Base-by-base conservation (phyloP, 345 rosid genomes). In the Eucalyptus tenuipes region DNA sequence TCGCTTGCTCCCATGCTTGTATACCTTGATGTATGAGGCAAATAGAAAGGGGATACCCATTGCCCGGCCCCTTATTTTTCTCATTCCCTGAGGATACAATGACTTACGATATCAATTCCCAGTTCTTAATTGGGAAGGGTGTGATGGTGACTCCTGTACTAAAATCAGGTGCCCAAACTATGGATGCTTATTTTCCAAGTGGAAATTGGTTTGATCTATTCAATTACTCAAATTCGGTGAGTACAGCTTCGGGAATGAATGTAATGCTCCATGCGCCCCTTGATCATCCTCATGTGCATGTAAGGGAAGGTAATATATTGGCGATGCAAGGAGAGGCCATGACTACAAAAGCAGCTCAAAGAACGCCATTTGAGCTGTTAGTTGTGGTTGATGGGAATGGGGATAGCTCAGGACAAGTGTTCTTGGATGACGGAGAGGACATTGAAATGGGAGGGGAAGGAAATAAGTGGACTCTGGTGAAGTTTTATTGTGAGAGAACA, bases 171-270 rank as follows among this genome's bases (percentile, higher is more conserved):
- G 88, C 89, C 24, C 89, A 87, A 18, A 81, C 95, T 2, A 91
- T 95, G 1, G 88, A 94, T 14, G 96, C 95, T 37, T 96, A 95
- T 89, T 93, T 96, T 91, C 98, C 99, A 0, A 88, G 90, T 2
- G 98, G 99, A 48, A 94, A 91, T 66, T 96, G 98, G 99, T 95
- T 94, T 42, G 93, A 93, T 87, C 93, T 96, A 24, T 96, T 95
- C 86, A 93, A 96, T 88, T 88, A 91, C 88, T 94, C 98, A 2
- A 91, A 92, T 53, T 89, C 92, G 4, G 90, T 93, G 15, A 85
- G 89, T 84, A 88, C 80, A 27, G 49, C 47, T 17, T 50, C 94
- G 0, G 96, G 97, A 7, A 90, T 86, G 87, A 37, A 86, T 18
- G 82, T 93, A 18, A 94, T 88, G 5, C 94, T 96, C 16, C 90